A percentile compares a stretch with the other conserved stretches of the same genome.
Conservation (phyloP, 257 asterid species). For the Lavandula angustifolia region DNA sequence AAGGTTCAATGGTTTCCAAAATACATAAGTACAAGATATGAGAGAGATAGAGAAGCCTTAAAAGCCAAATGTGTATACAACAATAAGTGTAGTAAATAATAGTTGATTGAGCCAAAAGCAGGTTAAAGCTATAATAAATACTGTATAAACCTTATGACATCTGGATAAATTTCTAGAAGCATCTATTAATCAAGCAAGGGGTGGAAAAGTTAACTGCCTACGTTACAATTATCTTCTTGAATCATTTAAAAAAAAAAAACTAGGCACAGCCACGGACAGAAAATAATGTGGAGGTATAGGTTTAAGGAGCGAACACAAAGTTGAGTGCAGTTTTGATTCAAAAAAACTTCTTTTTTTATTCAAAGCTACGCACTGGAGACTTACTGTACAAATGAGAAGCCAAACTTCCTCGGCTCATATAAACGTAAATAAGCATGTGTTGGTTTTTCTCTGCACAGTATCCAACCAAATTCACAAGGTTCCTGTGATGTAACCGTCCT, state of each 20-base stretch:
- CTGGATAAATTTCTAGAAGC: conserved; percentile 14
- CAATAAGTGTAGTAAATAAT: conserved; percentile 11
- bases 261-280: background rate
- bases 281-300: conserved; percentile 9
- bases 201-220: background rate
- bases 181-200: background rate
- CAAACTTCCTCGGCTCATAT: conserved; percentile 92
- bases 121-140: background rate
- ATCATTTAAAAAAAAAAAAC: too few species aligned
- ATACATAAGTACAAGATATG: background rate
- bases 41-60: conserved; percentile 1
- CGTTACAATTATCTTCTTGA: background rate
- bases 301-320: conserved; percentile 2
- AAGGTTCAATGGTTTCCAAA: background rate
- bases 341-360: background rate
- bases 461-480: conserved; percentile 96
- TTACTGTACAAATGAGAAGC: conserved; percentile 89
- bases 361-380: conserved; percentile 27
- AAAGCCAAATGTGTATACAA: conserved; percentile 14
- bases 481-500: conserved; percentile 94
- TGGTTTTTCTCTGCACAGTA: conserved; percentile 94
- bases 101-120: conserved; percentile 1
- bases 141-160: background rate
- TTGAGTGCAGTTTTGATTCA: background rate
- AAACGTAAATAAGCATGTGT: conserved; percentile 85